phyloP scores from a whole-genome alignment of 1,284 basidiomycete genomes.

The Sporisorium scitamineum region DNA sequence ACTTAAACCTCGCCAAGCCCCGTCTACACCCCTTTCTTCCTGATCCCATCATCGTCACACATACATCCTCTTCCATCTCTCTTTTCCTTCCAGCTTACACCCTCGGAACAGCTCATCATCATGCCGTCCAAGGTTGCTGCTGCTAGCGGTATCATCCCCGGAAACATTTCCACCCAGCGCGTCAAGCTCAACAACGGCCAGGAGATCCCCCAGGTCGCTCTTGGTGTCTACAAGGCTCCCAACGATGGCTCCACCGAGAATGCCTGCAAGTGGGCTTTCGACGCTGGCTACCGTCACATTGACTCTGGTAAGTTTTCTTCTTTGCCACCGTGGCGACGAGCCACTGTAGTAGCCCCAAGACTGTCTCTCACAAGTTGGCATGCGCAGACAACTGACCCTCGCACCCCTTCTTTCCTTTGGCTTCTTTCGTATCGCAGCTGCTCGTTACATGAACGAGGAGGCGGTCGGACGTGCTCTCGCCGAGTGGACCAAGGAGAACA shows the following conservation, averaged over 20 bases:
- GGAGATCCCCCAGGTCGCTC: slow-evolving; percentile 66
- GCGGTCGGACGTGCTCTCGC: slow-evolving; percentile 67
- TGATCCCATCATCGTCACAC: slow-evolving; percentile 15
- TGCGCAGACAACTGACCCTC: background rate
- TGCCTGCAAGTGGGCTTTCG: slow-evolving; percentile 68
- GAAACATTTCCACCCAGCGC: slow-evolving; percentile 64
- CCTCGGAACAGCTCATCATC: slow-evolving; percentile 20
- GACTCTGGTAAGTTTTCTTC: slow-evolving; percentile 58
- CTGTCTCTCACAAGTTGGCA: no score
- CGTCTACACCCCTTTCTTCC: slow-evolving; percentile 8
- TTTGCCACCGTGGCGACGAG: background rate
- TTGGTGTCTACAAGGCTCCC: slow-evolving; percentile 68
- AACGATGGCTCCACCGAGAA: slow-evolving; percentile 68
- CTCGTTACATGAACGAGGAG: slow-evolving; percentile 69
- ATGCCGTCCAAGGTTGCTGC: slow-evolving; percentile 50
- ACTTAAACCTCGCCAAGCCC: slow-evolving; percentile 42
- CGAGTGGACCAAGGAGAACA: slow-evolving; percentile 59
- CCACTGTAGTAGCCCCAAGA: background rate
- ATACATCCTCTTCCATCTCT: background rate
- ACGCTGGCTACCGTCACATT: slow-evolving; percentile 68
- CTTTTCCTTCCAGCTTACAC: slow-evolving; percentile 5
- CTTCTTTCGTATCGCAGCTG: slow-evolving; percentile 25
- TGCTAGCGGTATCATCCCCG: slow-evolving; percentile 47
- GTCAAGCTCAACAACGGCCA: slow-evolving; percentile 65
- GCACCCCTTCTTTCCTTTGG: background rate